Base-by-base conservation (phyloP, 139 green algal genomes). In the Tetradesmus lagerheimii region DNA sequence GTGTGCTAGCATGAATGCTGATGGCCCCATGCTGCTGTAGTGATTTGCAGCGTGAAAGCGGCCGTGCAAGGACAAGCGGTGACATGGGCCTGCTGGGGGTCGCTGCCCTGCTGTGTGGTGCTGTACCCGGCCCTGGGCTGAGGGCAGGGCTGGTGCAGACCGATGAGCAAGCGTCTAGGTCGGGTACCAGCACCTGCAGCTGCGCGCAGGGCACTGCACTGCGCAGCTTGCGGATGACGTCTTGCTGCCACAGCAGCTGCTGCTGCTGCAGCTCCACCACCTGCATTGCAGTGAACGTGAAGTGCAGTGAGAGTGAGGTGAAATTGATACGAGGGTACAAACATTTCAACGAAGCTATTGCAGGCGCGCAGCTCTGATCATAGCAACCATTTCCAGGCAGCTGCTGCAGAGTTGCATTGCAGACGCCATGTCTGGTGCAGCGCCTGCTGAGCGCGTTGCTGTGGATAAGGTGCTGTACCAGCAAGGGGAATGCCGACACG, bases 181-280 rank as follows among this genome's bases (percentile, higher is more conserved):
- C 77, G 20, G 77, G 77, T 38, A 83, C 15, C 37, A 53, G 77
- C 77, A 83, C 14, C 35, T n/a, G 34, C 34, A 83, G 77, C 25
- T 47, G 79, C 3, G 41, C 37, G 11, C n/a, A 14, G 4, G 41
- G n/a, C 25, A 85, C 53, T 4, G 35, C 50, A 12, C 11, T 20
- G 25, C 31, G 23, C 3, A 85, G 79, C 39, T 29, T 37, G 39
- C 18, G 39, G 27, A 85, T 64, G 39, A 74, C 27, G 29, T 86
- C 45, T n/a, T 86, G 29, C 47, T 86, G 80, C 45, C 45, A 74
- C 14, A 35, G 20, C 20, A 86, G 80, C 45, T 86, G 80, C 45
- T 86, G 80, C 34, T 75, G 80, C 80, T 86, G 80, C 15, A 86
- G 80, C 80, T 75, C 80, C 4, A 47, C 47, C 34, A 85, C 79